These are phyloP conservation scores for Cornus kousa DNA, from an alignment of 148 eudicot genomes.

Conservation along the genomic window DNA sequence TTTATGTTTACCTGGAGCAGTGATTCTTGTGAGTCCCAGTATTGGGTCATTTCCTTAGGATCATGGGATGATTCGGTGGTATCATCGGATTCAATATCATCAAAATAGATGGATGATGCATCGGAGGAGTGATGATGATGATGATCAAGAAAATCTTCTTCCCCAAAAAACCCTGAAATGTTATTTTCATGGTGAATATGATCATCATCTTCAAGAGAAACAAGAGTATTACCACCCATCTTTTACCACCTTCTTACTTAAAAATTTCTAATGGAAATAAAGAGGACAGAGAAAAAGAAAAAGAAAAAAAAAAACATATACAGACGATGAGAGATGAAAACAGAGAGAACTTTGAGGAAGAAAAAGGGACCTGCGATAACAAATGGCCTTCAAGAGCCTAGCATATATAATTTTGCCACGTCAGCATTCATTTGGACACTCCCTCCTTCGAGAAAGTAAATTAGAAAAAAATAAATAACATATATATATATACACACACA, in stretches of 20 bases:
- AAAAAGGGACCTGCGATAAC: background rate
- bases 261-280: no score
- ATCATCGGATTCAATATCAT: background rate
- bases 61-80: background rate
- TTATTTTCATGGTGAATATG: background rate
- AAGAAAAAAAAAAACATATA: no score
- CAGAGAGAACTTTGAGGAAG: background rate
- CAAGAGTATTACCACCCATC: background rate
- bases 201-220: background rate
- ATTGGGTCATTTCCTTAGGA: background rate
- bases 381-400: background rate
- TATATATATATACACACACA: no score
- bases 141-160: background rate
- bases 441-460: no score
- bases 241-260: background rate
- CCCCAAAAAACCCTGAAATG: background rate
- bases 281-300: background rate
- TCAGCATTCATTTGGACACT: background rate
- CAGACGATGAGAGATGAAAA: background rate
- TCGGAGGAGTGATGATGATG: background rate
- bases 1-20: constrained; percentile 17
- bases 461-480: no score
- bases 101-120: background rate
- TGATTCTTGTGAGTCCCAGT: constrained; percentile 25
- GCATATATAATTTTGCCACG: background rate